A percentile compares a stretch with the other conserved stretches of the same genome.
These are phyloP conservation scores for Botrytis cinerea DNA, from an alignment of 2,329 filamentous ascomycete genomes.

Conservation along the genomic window DNA sequence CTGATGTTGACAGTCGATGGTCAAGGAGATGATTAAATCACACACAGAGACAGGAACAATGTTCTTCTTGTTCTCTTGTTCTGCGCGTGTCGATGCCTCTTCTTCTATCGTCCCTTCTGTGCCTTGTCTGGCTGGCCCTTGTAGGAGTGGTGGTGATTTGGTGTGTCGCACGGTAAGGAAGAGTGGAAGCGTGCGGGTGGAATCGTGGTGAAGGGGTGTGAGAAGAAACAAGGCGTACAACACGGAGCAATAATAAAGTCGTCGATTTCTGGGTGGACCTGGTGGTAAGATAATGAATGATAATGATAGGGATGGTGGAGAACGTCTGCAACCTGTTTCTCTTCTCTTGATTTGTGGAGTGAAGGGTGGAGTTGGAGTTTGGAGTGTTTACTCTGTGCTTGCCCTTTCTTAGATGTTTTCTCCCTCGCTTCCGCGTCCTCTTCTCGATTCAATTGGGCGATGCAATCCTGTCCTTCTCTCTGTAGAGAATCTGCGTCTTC, in stretches of 20 bases:
- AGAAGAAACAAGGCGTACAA: neutral
- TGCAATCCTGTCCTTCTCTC: neutral
- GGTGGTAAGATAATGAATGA: neutral
- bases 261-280: neutral
- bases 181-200: slow-evolving; percentile 10
- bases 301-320: neutral
- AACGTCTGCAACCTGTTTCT: slow-evolving; percentile 1
- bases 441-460: neutral
- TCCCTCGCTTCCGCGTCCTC: neutral
- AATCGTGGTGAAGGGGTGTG: neutral
- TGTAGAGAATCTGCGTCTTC: neutral
- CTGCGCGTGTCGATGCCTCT: neutral
- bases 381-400: neutral
- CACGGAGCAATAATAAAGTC: neutral
- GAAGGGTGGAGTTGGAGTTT: neutral
- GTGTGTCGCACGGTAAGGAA: slow-evolving; percentile 12
- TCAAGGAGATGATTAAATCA: neutral
- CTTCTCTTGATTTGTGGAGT: slow-evolving; percentile 8
- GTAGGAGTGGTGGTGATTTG: neutral
- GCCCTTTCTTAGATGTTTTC: neutral
- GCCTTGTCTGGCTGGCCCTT: neutral
- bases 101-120: slow-evolving; percentile 1
- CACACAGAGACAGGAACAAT: neutral
- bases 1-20: neutral
- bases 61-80: slow-evolving; percentile 5